phyloP scores from a whole-genome alignment of 2,329 filamentous ascomycete genomes.

The Fusarium falciforme region DNA sequence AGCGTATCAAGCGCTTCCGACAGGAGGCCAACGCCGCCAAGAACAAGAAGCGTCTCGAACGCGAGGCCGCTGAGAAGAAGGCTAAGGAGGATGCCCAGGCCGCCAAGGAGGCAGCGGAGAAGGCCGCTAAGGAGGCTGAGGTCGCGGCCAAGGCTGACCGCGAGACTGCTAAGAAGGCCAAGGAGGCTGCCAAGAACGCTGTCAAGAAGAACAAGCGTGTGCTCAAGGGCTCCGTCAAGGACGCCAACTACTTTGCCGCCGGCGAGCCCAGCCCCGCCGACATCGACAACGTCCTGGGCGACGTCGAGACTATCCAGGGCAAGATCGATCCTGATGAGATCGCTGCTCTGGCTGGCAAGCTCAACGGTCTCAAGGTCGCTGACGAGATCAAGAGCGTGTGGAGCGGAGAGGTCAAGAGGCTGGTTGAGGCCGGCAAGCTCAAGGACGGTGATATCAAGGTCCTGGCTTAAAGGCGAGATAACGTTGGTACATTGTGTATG shows the following conservation, averaged over 20 bases:
- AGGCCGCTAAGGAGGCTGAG: slow-evolving; percentile 84
- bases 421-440: slow-evolving; percentile 85
- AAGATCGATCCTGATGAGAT: slow-evolving; percentile 95
- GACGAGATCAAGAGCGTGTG: slow-evolving; percentile 89
- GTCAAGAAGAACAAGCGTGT: slow-evolving; percentile 99
- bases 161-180: slow-evolving; percentile 91
- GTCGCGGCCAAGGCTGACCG: slow-evolving; percentile 86
- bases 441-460: slow-evolving; percentile 85
- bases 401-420: slow-evolving; percentile 79
- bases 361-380: slow-evolving; percentile 81
- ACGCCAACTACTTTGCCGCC: slow-evolving; percentile 94
- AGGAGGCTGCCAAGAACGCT: slow-evolving; percentile 98
- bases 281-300: slow-evolving; percentile 85
- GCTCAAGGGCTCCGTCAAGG: slow-evolving; percentile 92
- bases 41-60: slow-evolving; percentile 93
- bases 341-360: slow-evolving; percentile 82
- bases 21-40: slow-evolving; percentile 92
- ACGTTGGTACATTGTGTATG: not conserved
- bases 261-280: slow-evolving; percentile 79
- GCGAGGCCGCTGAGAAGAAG: slow-evolving; percentile 91
- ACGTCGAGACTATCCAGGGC: slow-evolving; percentile 86
- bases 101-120: slow-evolving; percentile 85
- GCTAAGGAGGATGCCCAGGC: slow-evolving; percentile 85
- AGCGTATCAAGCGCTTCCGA: slow-evolving; percentile 97
- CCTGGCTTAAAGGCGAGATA: slow-evolving; percentile 53